phyloP scores from a whole-genome alignment of 2,329 filamentous ascomycete genomes.

The Bimuria novae-zelandiae region DNA sequence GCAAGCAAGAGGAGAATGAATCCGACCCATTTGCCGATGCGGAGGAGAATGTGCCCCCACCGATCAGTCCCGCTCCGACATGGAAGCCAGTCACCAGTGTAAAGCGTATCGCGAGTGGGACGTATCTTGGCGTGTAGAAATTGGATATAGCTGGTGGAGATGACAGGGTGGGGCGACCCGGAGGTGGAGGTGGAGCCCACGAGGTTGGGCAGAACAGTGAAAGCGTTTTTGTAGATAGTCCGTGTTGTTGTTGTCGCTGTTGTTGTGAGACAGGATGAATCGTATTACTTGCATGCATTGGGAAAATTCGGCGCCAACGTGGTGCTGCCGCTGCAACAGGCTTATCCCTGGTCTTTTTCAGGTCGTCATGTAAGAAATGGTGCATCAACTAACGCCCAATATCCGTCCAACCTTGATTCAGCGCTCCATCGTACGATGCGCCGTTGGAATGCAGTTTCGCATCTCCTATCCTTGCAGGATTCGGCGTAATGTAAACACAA shows the following conservation, averaged over 20 bases:
- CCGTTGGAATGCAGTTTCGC: too few relatives aligned
- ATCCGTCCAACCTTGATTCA: neutral
- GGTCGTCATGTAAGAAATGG: neutral
- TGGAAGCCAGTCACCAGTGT: constrained; percentile 43
- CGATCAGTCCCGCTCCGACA: constrained; percentile 25
- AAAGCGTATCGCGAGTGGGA: constrained; percentile 45
- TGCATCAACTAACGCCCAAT: neutral
- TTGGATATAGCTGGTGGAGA: neutral
- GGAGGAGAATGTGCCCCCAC: constrained; percentile 41
- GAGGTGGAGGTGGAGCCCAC: neutral
- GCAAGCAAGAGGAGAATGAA: constrained; percentile 47
- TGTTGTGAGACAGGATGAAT: constrained; percentile 2
- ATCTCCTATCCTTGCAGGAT: too few relatives aligned
- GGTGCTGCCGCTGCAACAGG: neutral
- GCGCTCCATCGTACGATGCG: neutral
- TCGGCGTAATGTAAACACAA: neutral
- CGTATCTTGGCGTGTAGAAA: constrained; percentile 41
- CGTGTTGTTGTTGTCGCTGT: neutral
- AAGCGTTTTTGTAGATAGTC: neutral
- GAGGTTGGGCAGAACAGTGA: neutral
- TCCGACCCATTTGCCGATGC: constrained; percentile 76
- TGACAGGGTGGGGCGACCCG: neutral
- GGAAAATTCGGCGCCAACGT: neutral
- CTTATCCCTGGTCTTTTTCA: neutral
- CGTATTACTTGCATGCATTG: neutral